These are phyloP conservation scores for Nematocida displodere DNA, from an alignment of 371 early-diverging fungal species.

Conservation along the genomic window DNA sequence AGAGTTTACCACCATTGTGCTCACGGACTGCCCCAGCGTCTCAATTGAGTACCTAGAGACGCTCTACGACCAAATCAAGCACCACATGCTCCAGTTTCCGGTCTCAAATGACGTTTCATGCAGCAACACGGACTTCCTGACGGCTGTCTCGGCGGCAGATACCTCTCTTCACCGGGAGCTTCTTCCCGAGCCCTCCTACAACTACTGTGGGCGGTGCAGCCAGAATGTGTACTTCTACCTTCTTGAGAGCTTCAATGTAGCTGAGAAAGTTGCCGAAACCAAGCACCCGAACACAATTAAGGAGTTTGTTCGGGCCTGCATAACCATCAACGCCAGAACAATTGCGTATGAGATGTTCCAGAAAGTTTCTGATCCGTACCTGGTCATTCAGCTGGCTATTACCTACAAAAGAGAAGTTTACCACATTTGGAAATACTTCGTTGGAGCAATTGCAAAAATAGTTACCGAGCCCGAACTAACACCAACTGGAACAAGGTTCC, in stretches of 20 bases:
- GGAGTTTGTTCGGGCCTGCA: conserved; percentile 9
- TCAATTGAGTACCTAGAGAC: conserved; percentile 34
- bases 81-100: conserved; percentile 57
- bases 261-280: not conserved
- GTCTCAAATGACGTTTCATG: conserved; percentile 28
- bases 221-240: conserved; percentile 12
- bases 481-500: not conserved
- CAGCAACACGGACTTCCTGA: conserved; percentile 1
- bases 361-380: not conserved
- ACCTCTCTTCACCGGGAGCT: not conserved
- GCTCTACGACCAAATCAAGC: conserved; percentile 56
- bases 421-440: conserved; percentile 2
- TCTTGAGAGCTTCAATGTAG: not conserved
- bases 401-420: not conserved
- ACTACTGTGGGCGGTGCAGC: conserved; percentile 24
- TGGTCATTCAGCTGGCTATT: not conserved
- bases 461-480: not conserved
- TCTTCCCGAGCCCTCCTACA: not conserved
- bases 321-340: not conserved
- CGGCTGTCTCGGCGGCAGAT: conserved; percentile 13
- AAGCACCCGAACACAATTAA: not conserved
- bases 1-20: conserved; percentile 69
- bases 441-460: not conserved
- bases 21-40: conserved; percentile 26
- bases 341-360: not conserved